These are phyloP conservation scores for Limtongia smithiae DNA, from an alignment of 805 yeast species.

Conservation along the genomic window DNA sequence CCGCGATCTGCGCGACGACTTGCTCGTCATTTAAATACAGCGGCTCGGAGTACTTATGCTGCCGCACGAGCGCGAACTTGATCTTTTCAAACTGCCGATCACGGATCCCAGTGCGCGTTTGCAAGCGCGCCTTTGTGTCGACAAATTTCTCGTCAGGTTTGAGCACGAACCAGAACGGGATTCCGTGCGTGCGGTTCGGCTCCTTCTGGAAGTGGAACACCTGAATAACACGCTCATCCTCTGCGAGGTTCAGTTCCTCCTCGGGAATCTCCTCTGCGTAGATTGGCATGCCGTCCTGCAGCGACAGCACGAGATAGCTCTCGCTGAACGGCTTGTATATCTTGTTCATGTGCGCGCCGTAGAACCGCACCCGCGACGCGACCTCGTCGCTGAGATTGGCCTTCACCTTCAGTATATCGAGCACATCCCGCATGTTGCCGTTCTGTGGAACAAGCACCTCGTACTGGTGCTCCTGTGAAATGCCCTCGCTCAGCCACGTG, in stretches of 20 bases:
- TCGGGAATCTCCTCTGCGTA: slow-evolving; percentile 41
- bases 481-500: slow-evolving; percentile 69
- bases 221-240: slow-evolving; percentile 44
- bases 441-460: slow-evolving; percentile 68
- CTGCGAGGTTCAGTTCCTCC: slow-evolving; percentile 33
- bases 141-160: slow-evolving; percentile 62
- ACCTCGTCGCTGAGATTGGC: slow-evolving; percentile 49
- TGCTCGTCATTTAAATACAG: slow-evolving; percentile 46
- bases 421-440: slow-evolving; percentile 53
- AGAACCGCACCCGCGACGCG: slow-evolving; percentile 16
- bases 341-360: slow-evolving; percentile 25
- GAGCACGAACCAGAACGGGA: slow-evolving; percentile 76
- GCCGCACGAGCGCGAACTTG: slow-evolving; percentile 55
- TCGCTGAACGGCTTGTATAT: slow-evolving; percentile 14
- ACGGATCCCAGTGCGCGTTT: slow-evolving; percentile 67
- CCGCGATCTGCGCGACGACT: slow-evolving; percentile 53
- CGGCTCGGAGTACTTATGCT: slow-evolving; percentile 35
- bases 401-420: slow-evolving; percentile 55
- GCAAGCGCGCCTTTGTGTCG: slow-evolving; percentile 64
- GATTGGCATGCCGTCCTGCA: slow-evolving; percentile 42
- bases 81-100: slow-evolving; percentile 68
- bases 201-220: slow-evolving; percentile 78
- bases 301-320: slow-evolving; percentile 22
- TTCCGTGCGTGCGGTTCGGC: slow-evolving; percentile 65
- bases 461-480: slow-evolving; percentile 62